phyloP scores from a whole-genome alignment of 78 protist genomes.

The Isochrysis galbana region DNA sequence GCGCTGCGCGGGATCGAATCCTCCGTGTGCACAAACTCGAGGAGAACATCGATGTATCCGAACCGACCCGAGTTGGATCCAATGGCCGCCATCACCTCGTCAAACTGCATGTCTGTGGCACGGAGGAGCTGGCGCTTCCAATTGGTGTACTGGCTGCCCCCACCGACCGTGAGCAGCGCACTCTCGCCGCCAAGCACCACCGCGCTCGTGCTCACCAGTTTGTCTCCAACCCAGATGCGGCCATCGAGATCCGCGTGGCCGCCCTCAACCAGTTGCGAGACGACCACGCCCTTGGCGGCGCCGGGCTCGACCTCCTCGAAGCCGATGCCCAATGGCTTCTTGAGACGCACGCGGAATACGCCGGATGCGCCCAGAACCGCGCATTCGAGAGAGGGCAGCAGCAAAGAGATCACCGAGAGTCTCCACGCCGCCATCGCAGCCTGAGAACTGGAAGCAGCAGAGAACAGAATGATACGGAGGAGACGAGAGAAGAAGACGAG shows the following conservation, averaged over 20 bases:
- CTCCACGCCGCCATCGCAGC: too few species aligned
- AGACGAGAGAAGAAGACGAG: too few species aligned
- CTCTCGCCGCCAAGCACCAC: conserved; percentile 5
- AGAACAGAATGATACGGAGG: too few species aligned
- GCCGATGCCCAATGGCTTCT: neutral
- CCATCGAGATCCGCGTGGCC: neutral
- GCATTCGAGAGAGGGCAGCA: neutral
- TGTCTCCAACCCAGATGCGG: neutral
- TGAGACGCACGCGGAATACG: neutral
- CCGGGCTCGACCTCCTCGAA: neutral
- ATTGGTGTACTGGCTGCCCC: neutral
- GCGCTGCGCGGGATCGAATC: neutral
- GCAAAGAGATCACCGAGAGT: neutral
- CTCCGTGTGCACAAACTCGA: neutral
- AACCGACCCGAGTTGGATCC: neutral
- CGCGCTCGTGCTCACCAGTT: neutral
- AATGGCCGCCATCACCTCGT: neutral
- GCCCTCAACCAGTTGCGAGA: neutral
- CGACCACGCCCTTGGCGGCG: neutral
- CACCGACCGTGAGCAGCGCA: neutral
- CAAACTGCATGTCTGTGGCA: neutral
- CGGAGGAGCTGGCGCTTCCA: neutral
- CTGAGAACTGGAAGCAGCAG: too few species aligned
- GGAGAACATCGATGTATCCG: neutral
- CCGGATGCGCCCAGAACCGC: neutral